Conservation (phyloP, 1,284 basidiomycete genomes). For the Fomitiporia mediterranea region DNA sequence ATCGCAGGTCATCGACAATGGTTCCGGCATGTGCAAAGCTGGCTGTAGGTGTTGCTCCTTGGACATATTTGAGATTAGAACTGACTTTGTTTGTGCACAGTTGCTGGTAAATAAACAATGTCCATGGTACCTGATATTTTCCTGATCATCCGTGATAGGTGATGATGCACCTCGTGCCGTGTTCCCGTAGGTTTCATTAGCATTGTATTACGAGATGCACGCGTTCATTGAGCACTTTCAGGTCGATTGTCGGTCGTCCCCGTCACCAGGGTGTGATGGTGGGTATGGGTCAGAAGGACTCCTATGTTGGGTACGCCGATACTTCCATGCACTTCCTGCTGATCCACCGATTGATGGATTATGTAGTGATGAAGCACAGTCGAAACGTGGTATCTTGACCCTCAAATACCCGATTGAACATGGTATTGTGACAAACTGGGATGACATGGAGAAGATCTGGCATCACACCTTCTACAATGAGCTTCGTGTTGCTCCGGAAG, state of each 20-base stretch:
- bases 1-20: conserved; percentile 56
- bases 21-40: conserved; percentile 72
- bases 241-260: conserved; percentile 88
- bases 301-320: conserved; percentile 72
- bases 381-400: conserved; percentile 94
- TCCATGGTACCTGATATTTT: background rate
- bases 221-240: conserved; percentile 27
- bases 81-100: conserved; percentile 22
- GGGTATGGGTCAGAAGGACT: conserved; percentile 85
- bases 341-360: background rate
- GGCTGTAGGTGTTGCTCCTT: conserved; percentile 37
- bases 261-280: conserved; percentile 95
- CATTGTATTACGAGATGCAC: background rate
- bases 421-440: conserved; percentile 95
- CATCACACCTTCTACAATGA: conserved; percentile 91
- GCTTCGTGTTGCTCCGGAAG: conserved; percentile 80
- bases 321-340: conserved; percentile 22
- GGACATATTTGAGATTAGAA: conserved; percentile 17
- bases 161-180: conserved; percentile 77
- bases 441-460: conserved; percentile 97
- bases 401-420: conserved; percentile 84
- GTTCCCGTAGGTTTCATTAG: conserved; percentile 47
- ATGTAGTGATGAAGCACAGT: conserved; percentile 84
- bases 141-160: conserved; percentile 35
- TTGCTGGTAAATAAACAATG: conserved; percentile 30